phyloP scores from a whole-genome alignment of 2,329 filamentous ascomycete species.

The Trichophaea hybrida region DNA sequence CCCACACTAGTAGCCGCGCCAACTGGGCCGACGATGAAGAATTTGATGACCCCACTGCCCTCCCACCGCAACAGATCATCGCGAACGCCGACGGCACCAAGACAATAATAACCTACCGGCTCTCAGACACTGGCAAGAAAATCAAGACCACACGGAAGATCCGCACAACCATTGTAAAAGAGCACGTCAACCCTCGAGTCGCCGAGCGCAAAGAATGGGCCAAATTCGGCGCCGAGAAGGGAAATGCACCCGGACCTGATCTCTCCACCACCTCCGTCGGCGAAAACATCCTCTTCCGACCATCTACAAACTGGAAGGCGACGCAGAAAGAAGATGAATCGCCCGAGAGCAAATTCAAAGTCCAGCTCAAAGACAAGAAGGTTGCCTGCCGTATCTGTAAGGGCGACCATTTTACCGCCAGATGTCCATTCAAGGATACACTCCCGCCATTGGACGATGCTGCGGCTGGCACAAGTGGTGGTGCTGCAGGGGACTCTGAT shows the following conservation, averaged over 20 bases:
- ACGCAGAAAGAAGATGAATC: constrained; percentile 60
- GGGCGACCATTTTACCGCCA: constrained; percentile 97
- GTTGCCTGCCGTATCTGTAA: constrained; percentile 99
- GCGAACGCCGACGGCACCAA: constrained; percentile 98
- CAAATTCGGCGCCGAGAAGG: background rate
- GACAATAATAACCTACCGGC: constrained; percentile 77
- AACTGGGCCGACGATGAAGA: constrained; percentile 92
- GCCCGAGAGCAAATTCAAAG: constrained; percentile 49
- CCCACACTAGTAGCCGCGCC: constrained; percentile 37
- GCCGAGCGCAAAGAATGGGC: constrained; percentile 36
- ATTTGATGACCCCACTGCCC: constrained; percentile 70
- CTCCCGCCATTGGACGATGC: constrained; percentile 70
- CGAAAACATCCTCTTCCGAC: constrained; percentile 96
- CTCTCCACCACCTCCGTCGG: constrained; percentile 82
- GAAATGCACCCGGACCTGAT: constrained; percentile 53
- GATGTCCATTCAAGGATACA: constrained; percentile 99
- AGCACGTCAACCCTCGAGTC: constrained; percentile 47
- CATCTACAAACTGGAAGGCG: constrained; percentile 84
- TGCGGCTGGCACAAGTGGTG: constrained; percentile 32
- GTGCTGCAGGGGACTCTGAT: constrained; percentile 32
- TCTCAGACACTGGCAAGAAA: constrained; percentile 88
- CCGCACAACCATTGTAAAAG: constrained; percentile 78
- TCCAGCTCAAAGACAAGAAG: constrained; percentile 93
- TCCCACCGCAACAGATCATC: constrained; percentile 76
- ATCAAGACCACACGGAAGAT: constrained; percentile 95